phyloP scores from a whole-genome alignment of 371 early-diverging fungal species.

The Rhizopus stolonifer region DNA sequence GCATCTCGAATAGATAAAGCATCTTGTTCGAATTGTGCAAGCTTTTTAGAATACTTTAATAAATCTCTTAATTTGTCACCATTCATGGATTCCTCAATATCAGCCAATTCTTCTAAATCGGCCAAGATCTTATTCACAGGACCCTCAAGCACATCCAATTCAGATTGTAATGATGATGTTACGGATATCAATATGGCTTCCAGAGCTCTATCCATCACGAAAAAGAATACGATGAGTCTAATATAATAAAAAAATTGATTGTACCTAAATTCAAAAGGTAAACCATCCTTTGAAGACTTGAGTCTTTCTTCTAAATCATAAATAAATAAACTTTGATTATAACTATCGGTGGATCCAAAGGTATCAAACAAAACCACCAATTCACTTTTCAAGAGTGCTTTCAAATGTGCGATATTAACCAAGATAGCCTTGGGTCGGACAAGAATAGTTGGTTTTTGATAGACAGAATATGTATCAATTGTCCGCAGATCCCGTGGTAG shows the following conservation, averaged over 20 bases:
- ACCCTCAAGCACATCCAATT: slow-evolving; percentile 64
- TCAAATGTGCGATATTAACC: slow-evolving; percentile 76
- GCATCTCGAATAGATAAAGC: slow-evolving; percentile 74
- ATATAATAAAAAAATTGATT: background rate
- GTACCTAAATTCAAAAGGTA: slow-evolving; percentile 76
- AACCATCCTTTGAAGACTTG: slow-evolving; percentile 46
- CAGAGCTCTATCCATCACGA: slow-evolving; percentile 57
- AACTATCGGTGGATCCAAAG: slow-evolving; percentile 63
- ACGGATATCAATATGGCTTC: slow-evolving; percentile 83
- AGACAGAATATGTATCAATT: slow-evolving; percentile 73
- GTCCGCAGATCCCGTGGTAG: slow-evolving; percentile 79
- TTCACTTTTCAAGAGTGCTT: slow-evolving; percentile 83
- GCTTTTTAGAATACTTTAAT: slow-evolving; percentile 71
- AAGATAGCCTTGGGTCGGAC: slow-evolving; percentile 84
- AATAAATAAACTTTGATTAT: slow-evolving; percentile 73
- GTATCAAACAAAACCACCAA: slow-evolving; percentile 77
- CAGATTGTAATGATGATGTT: slow-evolving; percentile 67
- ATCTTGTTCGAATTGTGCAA: slow-evolving; percentile 75
- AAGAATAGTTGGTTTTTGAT: slow-evolving; percentile 83
- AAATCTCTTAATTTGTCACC: slow-evolving; percentile 74
- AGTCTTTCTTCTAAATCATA: slow-evolving; percentile 80
- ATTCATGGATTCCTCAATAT: slow-evolving; percentile 76
- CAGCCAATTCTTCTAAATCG: slow-evolving; percentile 61
- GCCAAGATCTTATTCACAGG: slow-evolving; percentile 60
- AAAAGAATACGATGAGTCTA: background rate